Evolutionary conservation across 495 filamentous ascomycete species (phyloP).

Genomic region (Podospora conica): DNA sequence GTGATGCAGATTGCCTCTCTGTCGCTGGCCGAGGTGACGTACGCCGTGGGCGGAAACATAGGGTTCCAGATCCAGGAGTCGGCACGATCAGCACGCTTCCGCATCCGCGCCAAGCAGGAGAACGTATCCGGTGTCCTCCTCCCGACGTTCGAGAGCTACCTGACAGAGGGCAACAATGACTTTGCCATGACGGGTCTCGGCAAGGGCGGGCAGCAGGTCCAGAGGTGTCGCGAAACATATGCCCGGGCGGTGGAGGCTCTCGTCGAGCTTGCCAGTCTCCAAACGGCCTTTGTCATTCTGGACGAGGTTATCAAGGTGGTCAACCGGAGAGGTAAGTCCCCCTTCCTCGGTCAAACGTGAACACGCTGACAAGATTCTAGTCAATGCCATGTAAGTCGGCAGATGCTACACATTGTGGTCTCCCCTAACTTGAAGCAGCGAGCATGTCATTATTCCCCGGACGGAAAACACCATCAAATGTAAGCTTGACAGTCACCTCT

Average conservation of each 20-base stretch:
- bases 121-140: slow-evolving; percentile 96
- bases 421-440: slow-evolving; percentile 29
- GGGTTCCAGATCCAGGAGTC: slow-evolving; percentile 96
- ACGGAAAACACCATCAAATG: slow-evolving; percentile 99
- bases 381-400: slow-evolving; percentile 82
- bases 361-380: slow-evolving; percentile 42
- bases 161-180: slow-evolving; percentile 84
- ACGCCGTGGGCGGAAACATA: slow-evolving; percentile 93
- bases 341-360: slow-evolving; percentile 8
- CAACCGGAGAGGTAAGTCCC: slow-evolving; percentile 72
- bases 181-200: slow-evolving; percentile 94
- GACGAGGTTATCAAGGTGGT: slow-evolving; percentile 99
- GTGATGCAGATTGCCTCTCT: slow-evolving; percentile 99
- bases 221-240: slow-evolving; percentile 92
- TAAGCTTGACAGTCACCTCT: slow-evolving; percentile 27
- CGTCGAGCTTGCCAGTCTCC: slow-evolving; percentile 91
- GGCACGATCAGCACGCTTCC: slow-evolving; percentile 84
- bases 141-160: slow-evolving; percentile 84
- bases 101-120: slow-evolving; percentile 89
- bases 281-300: slow-evolving; percentile 96
- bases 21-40: slow-evolving; percentile 94
- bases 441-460: slow-evolving; percentile 96
- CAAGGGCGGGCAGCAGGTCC: slow-evolving; percentile 96
- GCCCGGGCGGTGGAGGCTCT: slow-evolving; percentile 94
- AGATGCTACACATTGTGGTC: background rate